These are phyloP conservation scores for Waltiozyma solani DNA, from an alignment of 1,139 yeast genomes.

Conservation along the genomic window DNA sequence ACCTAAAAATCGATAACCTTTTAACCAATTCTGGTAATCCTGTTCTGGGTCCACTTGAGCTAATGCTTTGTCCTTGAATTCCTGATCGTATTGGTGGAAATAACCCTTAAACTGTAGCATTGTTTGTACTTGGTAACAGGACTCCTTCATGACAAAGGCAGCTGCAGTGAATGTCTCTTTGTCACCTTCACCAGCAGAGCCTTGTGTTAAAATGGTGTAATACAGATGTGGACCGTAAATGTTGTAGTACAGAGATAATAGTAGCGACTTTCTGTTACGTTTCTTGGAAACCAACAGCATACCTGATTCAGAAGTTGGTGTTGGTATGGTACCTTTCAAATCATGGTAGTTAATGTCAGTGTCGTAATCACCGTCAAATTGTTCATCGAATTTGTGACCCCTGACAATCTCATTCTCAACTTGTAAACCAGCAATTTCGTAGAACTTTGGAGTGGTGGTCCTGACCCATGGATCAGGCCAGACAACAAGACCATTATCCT, in stretches of 20 bases:
- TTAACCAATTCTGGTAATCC: slow-evolving; percentile 18
- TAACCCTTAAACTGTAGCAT: slow-evolving; percentile 46
- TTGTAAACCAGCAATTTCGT: slow-evolving; percentile 40
- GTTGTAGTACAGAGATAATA: slow-evolving; percentile 48
- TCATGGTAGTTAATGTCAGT: slow-evolving; percentile 35
- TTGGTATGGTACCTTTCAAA: slow-evolving; percentile 47
- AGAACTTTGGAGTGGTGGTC: slow-evolving; percentile 47
- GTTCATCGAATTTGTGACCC: slow-evolving; percentile 5
- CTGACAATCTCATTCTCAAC: slow-evolving; percentile 22
- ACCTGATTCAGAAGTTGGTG: slow-evolving; percentile 58
- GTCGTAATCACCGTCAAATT: slow-evolving; percentile 2
- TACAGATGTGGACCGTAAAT: slow-evolving; percentile 49
- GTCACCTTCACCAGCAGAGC: slow-evolving; percentile 67
- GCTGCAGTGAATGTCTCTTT: slow-evolving; percentile 63
- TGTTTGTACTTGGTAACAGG: slow-evolving; percentile 44
- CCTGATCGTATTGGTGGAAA: slow-evolving; percentile 23
- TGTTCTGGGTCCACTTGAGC: slow-evolving; percentile 49
- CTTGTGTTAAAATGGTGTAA: slow-evolving; percentile 54
- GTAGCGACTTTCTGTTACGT: slow-evolving; percentile 37
- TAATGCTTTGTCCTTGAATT: slow-evolving; percentile 43
- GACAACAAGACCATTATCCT: slow-evolving; percentile 28
- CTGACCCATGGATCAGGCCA: slow-evolving; percentile 76
- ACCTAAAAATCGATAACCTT: slow-evolving; percentile 10
- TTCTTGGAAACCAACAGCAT: slow-evolving; percentile 48
- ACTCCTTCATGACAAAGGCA: slow-evolving; percentile 38